Evolutionary conservation across 495 filamentous ascomycete genomes (phyloP), one percentile per base, ranked within the genome.

Genomic region (Trichoderma parareesei): DNA sequence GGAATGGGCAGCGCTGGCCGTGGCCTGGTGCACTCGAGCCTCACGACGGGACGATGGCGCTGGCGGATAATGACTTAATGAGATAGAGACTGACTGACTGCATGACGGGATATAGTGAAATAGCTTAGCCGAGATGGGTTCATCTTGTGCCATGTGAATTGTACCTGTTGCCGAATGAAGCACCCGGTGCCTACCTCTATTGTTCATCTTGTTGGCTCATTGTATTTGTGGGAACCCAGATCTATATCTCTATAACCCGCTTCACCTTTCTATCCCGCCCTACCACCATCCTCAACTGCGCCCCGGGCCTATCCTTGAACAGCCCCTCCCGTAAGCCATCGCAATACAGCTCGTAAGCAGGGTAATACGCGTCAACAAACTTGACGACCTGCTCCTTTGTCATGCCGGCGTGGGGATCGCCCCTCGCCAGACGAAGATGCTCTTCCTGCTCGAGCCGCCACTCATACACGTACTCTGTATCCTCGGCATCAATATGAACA

Each of bases 381-480:
- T 65, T 71, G 60, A 72, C 67, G 38, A 85, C 81, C 70, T 83
- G 71, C 62, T 80, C 81, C 55, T 75, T 75, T 5, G 84, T 90
- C 93, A 97, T 97, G 41, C 90, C 92, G 16, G 74, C 79, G 6
- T 73, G 73, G 61, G 61, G 42, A 48, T 63, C 61, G 3, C 73
- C 72, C 70, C 81, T 90, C 55, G 79, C 72, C 13, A 74, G 76
- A 18, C 89, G 80, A 68, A 97, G 77, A 62, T 79, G 80, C 35
- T 78, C 80, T 74, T 98, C 93, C 72, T 95, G 91, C 72, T 98
- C 79, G 64, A 85, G 75, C 18, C 93, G 86, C 93, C 93, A 97
- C 66, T 84, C 85, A 71, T 97, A 98, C 46, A 97, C 93, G 69
- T 81, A 95, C 64, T 80, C 78, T 16, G 80, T 81, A 65, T 95